Evolutionary conservation across 441 rosid genomes (phyloP).

Genomic region (Euphorbia celastroides): DNA sequence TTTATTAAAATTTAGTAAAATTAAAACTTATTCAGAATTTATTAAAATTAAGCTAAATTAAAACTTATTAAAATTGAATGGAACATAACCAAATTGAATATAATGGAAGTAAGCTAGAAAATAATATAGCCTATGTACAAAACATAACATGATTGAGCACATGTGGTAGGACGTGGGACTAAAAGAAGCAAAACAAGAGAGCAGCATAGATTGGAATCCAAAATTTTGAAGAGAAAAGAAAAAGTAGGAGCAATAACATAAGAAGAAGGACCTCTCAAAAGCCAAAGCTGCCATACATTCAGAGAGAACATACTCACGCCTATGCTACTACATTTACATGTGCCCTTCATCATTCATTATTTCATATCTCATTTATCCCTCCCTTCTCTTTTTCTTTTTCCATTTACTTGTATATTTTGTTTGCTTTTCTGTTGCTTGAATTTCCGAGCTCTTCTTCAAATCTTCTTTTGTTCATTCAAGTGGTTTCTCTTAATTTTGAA

Average conservation of each 20-base stretch:
- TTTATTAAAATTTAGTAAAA: too few species aligned
- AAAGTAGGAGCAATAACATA: neutral
- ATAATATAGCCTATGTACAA: too few species aligned
- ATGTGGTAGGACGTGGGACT: conserved; percentile 41
- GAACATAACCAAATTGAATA: too few species aligned
- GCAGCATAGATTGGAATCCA: conserved; percentile 34
- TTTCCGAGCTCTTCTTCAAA: conserved; percentile 22
- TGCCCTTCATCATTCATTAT: conserved; percentile 24
- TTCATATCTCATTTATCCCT: neutral
- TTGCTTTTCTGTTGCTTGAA: too few species aligned
- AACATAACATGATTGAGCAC: conserved; percentile 41
- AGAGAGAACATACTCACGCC: conserved; percentile 39
- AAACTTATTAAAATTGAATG: too few species aligned
- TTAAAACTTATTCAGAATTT: too few species aligned
- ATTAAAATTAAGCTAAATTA: too few species aligned
- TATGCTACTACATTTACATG: too few species aligned
- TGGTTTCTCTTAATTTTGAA: too few species aligned
- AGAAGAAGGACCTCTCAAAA: conserved; percentile 37
- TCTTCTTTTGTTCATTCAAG: conserved; percentile 2
- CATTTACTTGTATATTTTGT: too few species aligned
- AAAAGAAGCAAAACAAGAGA: conserved; percentile 7
- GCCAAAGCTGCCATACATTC: conserved; percentile 48
- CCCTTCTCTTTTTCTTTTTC: too few species aligned
- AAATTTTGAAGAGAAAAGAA: neutral
- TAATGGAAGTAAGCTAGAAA: too few species aligned